Percentiles rank a stretch among this genome's conserved stretches.
Conservation (phyloP, 169 alveolate genomes). For the Cryptosporidium sp. region DNA sequence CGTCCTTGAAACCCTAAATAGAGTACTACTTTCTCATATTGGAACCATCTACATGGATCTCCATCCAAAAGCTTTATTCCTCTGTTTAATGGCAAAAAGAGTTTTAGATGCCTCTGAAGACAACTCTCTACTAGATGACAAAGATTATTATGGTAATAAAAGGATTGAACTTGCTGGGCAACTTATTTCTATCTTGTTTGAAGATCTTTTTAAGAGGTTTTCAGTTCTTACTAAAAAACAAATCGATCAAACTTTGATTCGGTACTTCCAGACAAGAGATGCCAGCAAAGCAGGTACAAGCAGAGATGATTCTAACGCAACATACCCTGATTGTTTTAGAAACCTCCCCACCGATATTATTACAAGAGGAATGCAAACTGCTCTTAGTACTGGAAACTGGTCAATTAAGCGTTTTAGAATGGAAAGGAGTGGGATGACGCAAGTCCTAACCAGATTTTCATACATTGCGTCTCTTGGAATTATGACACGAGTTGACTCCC, state of each 20-base stretch:
- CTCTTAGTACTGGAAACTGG: slow-evolving; percentile 99
- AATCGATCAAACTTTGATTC: slow-evolving; percentile 85
- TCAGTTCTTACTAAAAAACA: slow-evolving; percentile 86
- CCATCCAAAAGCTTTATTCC: slow-evolving; percentile 90
- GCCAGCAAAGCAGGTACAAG: slow-evolving; percentile 76
- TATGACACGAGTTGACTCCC: slow-evolving; percentile 93
- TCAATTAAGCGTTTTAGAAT: slow-evolving; percentile 96
- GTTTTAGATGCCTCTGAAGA: slow-evolving; percentile 94
- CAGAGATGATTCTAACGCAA: slow-evolving; percentile 58
- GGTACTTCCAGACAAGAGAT: slow-evolving; percentile 83
- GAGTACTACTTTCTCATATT: slow-evolving; percentile 93
- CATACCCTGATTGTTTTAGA: slow-evolving; percentile 90
- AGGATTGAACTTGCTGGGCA: slow-evolving; percentile 99
- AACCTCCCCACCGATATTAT: slow-evolving; percentile 92
- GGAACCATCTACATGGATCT: slow-evolving; percentile 84
- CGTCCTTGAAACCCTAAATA: slow-evolving; percentile 92
- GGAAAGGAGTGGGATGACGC: slow-evolving; percentile 98
- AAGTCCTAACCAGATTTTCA: slow-evolving; percentile 95
- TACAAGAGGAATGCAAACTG: slow-evolving; percentile 95
- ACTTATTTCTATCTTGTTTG: slow-evolving; percentile 96
- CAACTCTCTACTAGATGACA: slow-evolving; percentile 94
- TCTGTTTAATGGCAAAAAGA: slow-evolving; percentile 97
- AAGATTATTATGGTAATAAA: slow-evolving; percentile 99
- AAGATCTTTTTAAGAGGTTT: slow-evolving; percentile 90
- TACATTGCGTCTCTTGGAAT: slow-evolving; percentile 96